Evolutionary conservation across 495 filamentous ascomycete species (phyloP).

Genomic region (Hypoxylon cercidicola): DNA sequence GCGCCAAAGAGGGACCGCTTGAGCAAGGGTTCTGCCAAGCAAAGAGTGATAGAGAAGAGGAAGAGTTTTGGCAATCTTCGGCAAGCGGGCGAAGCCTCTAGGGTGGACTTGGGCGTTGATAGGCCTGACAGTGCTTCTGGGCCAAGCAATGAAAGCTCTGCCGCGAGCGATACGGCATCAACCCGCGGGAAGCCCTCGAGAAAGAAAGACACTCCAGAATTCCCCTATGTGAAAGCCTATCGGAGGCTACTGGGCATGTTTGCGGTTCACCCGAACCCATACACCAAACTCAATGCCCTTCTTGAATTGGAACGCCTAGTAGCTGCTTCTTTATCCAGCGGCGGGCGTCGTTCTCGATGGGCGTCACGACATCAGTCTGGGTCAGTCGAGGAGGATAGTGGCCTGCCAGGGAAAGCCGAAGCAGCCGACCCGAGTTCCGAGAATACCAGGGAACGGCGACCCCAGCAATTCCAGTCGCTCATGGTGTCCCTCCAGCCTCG

Average conservation of each 20-base stretch:
- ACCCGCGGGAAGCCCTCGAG: constrained; percentile 47
- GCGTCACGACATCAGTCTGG: constrained; percentile 38
- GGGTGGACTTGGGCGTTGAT: constrained; percentile 41
- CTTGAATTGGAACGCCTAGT: constrained; percentile 85
- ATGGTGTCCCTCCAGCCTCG: constrained; percentile 45
- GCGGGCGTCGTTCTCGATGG: constrained; percentile 50
- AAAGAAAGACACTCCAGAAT: constrained; percentile 62
- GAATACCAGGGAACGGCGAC: constrained; percentile 74
- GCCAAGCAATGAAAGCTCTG: constrained; percentile 54
- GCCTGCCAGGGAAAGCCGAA: constrained; percentile 31
- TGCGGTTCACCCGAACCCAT: constrained; percentile 89
- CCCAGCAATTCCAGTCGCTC: constrained; percentile 61
- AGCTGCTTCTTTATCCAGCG: constrained; percentile 72
- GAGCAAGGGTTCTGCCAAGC: constrained; percentile 59
- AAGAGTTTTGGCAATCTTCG: constrained; percentile 64
- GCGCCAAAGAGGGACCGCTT: constrained; percentile 49
- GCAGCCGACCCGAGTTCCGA: constrained; percentile 55
- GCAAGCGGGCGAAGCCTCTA: constrained; percentile 50
- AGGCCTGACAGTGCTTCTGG: constrained; percentile 46
- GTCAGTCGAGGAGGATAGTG: constrained; percentile 34
- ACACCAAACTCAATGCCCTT: constrained; percentile 83
- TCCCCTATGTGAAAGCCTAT: constrained; percentile 80
- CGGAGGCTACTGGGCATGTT: constrained; percentile 84
- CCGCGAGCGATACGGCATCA: constrained; percentile 54
- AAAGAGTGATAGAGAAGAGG: constrained; percentile 68